Conservation (phyloP, 805 yeast genomes). For the Kodamaea hsintzibuensis region DNA sequence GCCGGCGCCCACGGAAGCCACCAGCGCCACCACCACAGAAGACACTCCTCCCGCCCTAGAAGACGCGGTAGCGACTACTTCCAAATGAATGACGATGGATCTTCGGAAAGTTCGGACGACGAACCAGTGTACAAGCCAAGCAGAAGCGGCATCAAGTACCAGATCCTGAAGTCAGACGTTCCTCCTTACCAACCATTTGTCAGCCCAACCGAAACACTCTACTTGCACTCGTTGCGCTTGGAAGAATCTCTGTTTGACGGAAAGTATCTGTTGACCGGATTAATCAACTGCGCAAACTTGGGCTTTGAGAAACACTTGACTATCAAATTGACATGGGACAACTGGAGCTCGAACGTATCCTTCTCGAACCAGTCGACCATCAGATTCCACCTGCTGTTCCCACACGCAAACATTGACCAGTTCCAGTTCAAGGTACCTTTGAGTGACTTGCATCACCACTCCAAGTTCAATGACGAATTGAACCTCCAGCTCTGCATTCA, state of each 20-base stretch:
- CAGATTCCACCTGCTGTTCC: slow-evolving; percentile 17
- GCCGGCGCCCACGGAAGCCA: slow-evolving; percentile 1
- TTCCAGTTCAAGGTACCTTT: slow-evolving; percentile 53
- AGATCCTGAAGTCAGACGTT: slow-evolving; percentile 16
- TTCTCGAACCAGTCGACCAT: slow-evolving; percentile 13
- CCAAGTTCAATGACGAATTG: slow-evolving; percentile 17
- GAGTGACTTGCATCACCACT: slow-evolving; percentile 11
- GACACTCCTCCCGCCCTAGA: neutral
- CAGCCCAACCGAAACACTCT: slow-evolving; percentile 21
- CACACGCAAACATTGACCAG: slow-evolving; percentile 40
- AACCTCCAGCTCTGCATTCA: slow-evolving; percentile 36
- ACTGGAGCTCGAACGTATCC: slow-evolving; percentile 43
- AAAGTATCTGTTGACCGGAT: slow-evolving; percentile 1
- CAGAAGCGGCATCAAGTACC: slow-evolving; percentile 2
- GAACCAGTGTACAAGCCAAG: slow-evolving; percentile 15
- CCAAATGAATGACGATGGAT: slow-evolving; percentile 22
- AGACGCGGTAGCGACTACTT: slow-evolving; percentile 24
- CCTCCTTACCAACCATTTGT: slow-evolving; percentile 12
- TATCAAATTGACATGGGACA: slow-evolving; percentile 51
- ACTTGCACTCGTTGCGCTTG: slow-evolving; percentile 8
- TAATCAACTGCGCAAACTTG: slow-evolving; percentile 25
- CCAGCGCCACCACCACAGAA: slow-evolving; percentile 3
- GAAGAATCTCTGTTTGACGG: slow-evolving; percentile 4
- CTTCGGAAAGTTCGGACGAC: slow-evolving; percentile 22
- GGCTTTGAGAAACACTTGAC: slow-evolving; percentile 37